Conservation (phyloP, 2,329 filamentous ascomycete species). For the Mycosphaerella sp. region DNA sequence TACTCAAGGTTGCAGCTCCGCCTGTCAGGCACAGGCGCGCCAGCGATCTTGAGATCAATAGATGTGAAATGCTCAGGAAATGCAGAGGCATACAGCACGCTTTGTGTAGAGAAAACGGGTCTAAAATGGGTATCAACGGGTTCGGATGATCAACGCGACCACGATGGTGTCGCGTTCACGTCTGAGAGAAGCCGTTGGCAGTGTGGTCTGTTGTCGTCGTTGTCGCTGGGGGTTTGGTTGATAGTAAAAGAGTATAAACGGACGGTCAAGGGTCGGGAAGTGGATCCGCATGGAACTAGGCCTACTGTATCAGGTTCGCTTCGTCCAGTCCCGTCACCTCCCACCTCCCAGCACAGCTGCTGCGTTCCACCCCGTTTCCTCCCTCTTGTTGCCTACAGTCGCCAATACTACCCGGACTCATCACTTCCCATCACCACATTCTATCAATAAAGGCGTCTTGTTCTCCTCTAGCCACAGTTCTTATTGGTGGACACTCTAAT, state of each 20-base stretch:
- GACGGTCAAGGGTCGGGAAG: too few species aligned
- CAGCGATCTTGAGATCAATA: conserved; percentile 3
- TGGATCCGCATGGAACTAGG: too few species aligned
- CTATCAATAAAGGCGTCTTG: background rate
- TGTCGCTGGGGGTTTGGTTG: background rate
- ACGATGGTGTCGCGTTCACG: background rate
- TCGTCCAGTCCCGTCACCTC: too few species aligned
- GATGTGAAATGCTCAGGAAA: conserved; percentile 4
- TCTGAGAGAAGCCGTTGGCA: background rate
- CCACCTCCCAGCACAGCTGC: background rate
- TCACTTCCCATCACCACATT: background rate
- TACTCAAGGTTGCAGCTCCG: conserved; percentile 8
- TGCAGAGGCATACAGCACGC: background rate
- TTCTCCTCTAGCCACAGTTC: background rate
- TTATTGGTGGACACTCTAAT: background rate
- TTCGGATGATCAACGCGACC: background rate
- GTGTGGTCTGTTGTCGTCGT: background rate
- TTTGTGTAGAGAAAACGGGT: background rate
- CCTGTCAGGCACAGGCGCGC: conserved; percentile 8
- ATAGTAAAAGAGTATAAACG: too few species aligned
- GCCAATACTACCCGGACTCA: background rate
- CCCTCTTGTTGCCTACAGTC: background rate
- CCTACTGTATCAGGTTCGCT: too few species aligned
- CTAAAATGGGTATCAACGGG: background rate
- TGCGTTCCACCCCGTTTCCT: too few species aligned